Conservation (phyloP, 345 rosid genomes). For the Eucalyptus pauciflora region DNA sequence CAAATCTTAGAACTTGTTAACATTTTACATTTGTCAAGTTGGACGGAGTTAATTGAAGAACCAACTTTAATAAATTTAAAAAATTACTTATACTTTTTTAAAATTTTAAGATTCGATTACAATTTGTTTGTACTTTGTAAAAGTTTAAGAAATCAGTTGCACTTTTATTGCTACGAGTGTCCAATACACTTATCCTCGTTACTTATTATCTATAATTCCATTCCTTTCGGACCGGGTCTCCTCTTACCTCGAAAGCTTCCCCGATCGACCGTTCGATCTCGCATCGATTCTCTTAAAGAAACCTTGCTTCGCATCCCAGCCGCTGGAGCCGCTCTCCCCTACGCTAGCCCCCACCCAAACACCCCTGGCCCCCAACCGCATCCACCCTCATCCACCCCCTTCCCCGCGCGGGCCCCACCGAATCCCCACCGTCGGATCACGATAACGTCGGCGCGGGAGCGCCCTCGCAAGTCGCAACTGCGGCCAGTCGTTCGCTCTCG, state of each 20-base stretch:
- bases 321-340: neutral
- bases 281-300: neutral
- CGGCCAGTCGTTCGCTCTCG: neutral
- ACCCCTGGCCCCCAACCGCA: neutral
- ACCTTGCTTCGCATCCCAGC: neutral
- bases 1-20: too few relatives aligned
- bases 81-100: accelerated
- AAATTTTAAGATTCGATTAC: accelerated
- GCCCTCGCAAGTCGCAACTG: neutral
- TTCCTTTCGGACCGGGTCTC: neutral
- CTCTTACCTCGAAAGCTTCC: neutral
- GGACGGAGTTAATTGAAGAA: accelerated
- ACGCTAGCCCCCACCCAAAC: neutral
- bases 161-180: accelerated
- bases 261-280: neutral
- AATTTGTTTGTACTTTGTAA: accelerated
- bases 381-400: too few relatives aligned
- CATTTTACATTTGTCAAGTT: too few relatives aligned
- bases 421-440: neutral
- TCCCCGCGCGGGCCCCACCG: neutral
- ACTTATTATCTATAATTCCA: neutral
- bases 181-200: neutral
- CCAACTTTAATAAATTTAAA: too few relatives aligned
- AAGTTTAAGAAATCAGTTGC: accelerated
- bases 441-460: neutral